Evolutionary conservation across 2,329 filamentous ascomycete genomes (phyloP), one percentile per base, ranked within the genome.

Genomic region (Fusarium burgessii): DNA sequence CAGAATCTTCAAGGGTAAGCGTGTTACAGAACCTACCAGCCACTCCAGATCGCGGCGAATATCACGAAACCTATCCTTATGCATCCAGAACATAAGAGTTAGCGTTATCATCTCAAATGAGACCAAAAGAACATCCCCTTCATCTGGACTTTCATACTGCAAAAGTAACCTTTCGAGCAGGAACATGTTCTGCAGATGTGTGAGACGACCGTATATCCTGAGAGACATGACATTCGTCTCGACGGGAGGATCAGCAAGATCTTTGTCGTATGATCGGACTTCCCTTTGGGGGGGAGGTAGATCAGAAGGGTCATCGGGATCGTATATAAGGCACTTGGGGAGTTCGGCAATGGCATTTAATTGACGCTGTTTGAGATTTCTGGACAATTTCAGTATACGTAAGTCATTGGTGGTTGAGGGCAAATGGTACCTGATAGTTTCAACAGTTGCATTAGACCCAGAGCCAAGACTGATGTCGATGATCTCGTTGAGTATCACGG

Each of bases 161-260:
- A 66, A 6, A 2, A 66, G 4, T 0, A 66, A 7, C 5, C 62
- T 66, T n/a, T 66, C 62, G 1, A 66, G 23, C 1, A 66, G 15
- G 27, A 66, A 66, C 61, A 66, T 66, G 4, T 66, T 66, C 7
- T 66, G 62, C 0, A 66, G 7, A 18, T 66, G 61, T 1, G 61
- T 59, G n/a, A 66, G 20, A 5, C 61, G 40, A 2, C 18, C 23
- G 6, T 66, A 66, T 4, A 66, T 66, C 7, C 18, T 51, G 2
- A 66, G n/a, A 0, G 62, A 58, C 1, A 66, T 32, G 4, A 32
- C 7, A 0, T 66, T 60, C 6, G 33, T 14, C 2, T 46, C 52
- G 2, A 60, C 7, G 0, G 25, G 52, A 7, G 62, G 40, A 17
- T 66, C 62, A 7, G 61, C 36, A 10, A 66, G 12, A 3, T 66